phyloP scores from a whole-genome alignment of 78 protist species.

The Dictyostelium citrinum region DNA sequence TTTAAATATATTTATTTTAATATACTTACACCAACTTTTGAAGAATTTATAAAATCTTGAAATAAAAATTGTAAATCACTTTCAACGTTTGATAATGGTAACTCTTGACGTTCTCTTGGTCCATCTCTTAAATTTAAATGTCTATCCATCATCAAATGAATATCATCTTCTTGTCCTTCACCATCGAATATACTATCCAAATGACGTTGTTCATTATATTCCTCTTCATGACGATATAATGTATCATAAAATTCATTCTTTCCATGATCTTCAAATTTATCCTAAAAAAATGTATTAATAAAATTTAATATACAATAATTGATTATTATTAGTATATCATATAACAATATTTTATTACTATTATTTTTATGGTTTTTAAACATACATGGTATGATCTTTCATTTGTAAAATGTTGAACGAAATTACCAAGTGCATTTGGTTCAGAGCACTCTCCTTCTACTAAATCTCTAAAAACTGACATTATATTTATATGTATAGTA shows the following conservation, averaged over 20 bases:
- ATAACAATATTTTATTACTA: too few species aligned
- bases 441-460: slow-evolving; percentile 53
- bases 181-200: slow-evolving; percentile 47
- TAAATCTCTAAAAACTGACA: slow-evolving; percentile 56
- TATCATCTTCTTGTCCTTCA: background rate
- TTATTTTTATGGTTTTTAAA: background rate
- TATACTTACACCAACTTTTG: slow-evolving; percentile 8
- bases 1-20: too few species aligned
- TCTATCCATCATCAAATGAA: slow-evolving; percentile 32
- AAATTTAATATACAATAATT: too few species aligned
- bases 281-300: too few species aligned
- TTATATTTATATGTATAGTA: background rate
- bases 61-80: slow-evolving; percentile 29
- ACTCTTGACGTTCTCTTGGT: background rate
- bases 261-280: slow-evolving; percentile 33
- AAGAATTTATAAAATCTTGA: slow-evolving; percentile 51
- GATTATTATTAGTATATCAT: too few species aligned
- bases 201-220: slow-evolving; percentile 7
- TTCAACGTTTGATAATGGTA: slow-evolving; percentile 8
- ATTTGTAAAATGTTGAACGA: slow-evolving; percentile 55
- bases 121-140: slow-evolving; percentile 25
- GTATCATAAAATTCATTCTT: background rate
- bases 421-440: slow-evolving; percentile 63
- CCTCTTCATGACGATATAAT: background rate
- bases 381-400: slow-evolving; percentile 56